Evolutionary conservation across 306 rosid genomes (phyloP).

Genomic region (Phaseolus lunatus): DNA sequence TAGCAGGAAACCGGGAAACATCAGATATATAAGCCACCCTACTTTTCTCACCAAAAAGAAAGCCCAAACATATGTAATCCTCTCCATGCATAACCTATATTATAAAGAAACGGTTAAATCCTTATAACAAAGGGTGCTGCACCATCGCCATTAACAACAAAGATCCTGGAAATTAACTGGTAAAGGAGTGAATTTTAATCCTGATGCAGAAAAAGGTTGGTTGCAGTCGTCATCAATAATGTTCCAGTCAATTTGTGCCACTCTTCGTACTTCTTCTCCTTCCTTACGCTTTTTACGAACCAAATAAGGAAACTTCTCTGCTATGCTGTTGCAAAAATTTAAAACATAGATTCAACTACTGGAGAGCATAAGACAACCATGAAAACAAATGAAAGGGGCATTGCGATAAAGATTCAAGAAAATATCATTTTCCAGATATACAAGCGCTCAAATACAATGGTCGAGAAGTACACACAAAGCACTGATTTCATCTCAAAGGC

Average conservation of each 20-base stretch:
- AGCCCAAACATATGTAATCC: constrained; percentile 92
- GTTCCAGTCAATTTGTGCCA: constrained; percentile 92
- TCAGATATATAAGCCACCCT: constrained; percentile 95
- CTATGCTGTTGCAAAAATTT: constrained; percentile 65
- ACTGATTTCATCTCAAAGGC: constrained; percentile 31
- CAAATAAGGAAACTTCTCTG: constrained; percentile 87
- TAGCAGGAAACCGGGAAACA: constrained; percentile 85
- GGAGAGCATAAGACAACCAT: constrained; percentile 30
- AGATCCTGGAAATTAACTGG: constrained; percentile 71
- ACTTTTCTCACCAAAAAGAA: constrained; percentile 83
- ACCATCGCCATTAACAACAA: constrained; percentile 31
- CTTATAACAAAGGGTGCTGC: constrained; percentile 2
- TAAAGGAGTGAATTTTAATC: constrained; percentile 83
- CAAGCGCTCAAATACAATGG: constrained; percentile 3
- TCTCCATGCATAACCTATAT: constrained; percentile 96
- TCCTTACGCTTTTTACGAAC: constrained; percentile 72
- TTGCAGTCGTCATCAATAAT: constrained; percentile 65
- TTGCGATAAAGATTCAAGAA: neutral
- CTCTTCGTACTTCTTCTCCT: constrained; percentile 95
- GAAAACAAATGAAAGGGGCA: constrained; percentile 35
- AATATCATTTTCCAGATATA: constrained; percentile 24
- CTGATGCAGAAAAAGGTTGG: constrained; percentile 81
- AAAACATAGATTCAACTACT: constrained; percentile 39
- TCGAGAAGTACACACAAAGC: neutral
- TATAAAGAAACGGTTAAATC: constrained; percentile 40